Evolutionary conservation across 2,329 filamentous ascomycete genomes (phyloP).

Genomic region (Sporothrix inflata): DNA sequence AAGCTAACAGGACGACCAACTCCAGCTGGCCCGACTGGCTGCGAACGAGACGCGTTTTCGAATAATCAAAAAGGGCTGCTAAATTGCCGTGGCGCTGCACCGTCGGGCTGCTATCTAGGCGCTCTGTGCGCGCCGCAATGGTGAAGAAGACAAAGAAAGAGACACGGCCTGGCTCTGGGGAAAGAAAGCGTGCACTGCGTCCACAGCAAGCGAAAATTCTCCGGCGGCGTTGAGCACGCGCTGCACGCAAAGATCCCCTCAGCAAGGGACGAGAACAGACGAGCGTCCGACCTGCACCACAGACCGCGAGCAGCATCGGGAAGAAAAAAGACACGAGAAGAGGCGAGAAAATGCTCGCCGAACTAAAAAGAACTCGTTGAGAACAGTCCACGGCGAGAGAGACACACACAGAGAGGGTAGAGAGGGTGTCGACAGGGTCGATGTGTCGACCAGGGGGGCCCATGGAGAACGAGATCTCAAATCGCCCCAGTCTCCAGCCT

Average conservation of each 20-base stretch:
- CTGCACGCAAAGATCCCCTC: no score
- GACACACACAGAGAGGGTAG: not conserved
- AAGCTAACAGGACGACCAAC: not conserved
- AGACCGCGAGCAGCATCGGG: not conserved
- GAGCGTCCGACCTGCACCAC: not conserved
- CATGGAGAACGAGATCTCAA: constrained; percentile 11
- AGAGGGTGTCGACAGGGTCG: constrained; percentile 23
- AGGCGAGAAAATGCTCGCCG: not conserved
- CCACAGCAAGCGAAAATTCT: not conserved
- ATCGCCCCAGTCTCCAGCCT: constrained; percentile 1
- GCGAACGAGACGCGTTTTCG: not conserved
- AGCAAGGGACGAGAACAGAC: constrained; percentile 14
- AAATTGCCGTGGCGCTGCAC: constrained; percentile 9
- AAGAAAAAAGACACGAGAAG: not conserved
- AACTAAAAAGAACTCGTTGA: not conserved
- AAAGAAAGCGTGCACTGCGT: not conserved
- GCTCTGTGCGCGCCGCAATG: not conserved
- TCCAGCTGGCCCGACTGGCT: not conserved
- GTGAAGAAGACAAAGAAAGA: not conserved
- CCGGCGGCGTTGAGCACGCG: not conserved
- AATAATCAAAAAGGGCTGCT: not conserved
- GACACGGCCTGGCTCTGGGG: not conserved
- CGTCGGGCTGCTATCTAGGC: not conserved
- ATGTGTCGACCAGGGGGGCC: constrained; percentile 14
- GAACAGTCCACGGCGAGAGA: not conserved